These are phyloP conservation scores for Plenodomus tracheiphilus DNA, from an alignment of 2,329 filamentous ascomycete species.

Conservation along the genomic window DNA sequence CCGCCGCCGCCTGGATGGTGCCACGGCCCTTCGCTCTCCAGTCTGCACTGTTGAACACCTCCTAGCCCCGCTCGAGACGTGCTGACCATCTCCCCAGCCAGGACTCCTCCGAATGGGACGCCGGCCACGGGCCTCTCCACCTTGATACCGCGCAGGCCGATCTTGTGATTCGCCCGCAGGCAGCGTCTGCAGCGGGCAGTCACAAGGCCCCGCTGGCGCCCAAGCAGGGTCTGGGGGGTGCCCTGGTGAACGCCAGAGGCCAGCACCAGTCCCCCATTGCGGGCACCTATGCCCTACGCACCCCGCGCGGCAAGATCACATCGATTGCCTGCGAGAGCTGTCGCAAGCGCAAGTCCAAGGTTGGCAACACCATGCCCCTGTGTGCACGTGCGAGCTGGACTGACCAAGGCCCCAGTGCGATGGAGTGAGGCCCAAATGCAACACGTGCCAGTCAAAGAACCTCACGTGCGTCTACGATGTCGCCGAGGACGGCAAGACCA, in stretches of 20 bases:
- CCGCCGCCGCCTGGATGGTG: neutral
- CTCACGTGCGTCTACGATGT: slow-evolving; percentile 45
- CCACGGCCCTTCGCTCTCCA: neutral
- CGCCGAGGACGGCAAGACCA: slow-evolving; percentile 45
- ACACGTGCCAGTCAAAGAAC: slow-evolving; percentile 45
- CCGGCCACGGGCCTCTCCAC: slow-evolving; percentile 32
- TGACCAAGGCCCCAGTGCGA: slow-evolving; percentile 37
- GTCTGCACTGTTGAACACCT: slow-evolving; percentile 7
- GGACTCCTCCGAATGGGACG: slow-evolving; percentile 35
- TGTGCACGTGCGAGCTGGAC: no score
- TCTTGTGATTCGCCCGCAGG: slow-evolving; percentile 35
- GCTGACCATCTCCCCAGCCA: slow-evolving; percentile 35
- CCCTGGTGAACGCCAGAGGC: slow-evolving; percentile 33
- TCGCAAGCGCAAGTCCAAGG: slow-evolving; percentile 46
- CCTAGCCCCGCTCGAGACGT: neutral
- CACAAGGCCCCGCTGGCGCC: slow-evolving; percentile 44
- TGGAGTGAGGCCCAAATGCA: slow-evolving; percentile 44
- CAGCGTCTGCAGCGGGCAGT: slow-evolving; percentile 24
- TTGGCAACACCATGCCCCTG: slow-evolving; percentile 7
- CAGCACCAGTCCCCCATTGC: slow-evolving; percentile 43
- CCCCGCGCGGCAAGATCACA: slow-evolving; percentile 44
- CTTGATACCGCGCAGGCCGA: slow-evolving; percentile 34
- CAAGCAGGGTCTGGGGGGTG: slow-evolving; percentile 40
- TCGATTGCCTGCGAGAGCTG: slow-evolving; percentile 47
- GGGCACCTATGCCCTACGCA: slow-evolving; percentile 42